These are phyloP conservation scores for Aegilops longissima DNA, from an alignment of 176 grass and related monocot genomes.

Conservation along the genomic window DNA sequence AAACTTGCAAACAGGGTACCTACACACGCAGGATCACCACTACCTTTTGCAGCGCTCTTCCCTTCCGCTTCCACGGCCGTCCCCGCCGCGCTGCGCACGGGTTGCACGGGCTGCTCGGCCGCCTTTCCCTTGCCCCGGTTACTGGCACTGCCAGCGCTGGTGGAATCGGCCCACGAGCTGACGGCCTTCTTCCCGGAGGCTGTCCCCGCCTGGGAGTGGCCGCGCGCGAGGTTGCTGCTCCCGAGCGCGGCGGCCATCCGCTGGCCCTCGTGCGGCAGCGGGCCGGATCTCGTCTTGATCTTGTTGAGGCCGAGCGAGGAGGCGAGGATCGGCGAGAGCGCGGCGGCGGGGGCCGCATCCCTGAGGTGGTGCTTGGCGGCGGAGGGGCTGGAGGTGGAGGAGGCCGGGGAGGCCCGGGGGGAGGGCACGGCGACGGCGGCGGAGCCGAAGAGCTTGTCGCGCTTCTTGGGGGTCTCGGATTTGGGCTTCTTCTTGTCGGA, in stretches of 20 bases:
- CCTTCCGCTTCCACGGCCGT: conserved; percentile 18
- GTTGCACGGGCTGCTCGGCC: conserved; percentile 21
- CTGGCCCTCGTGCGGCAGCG: conserved; percentile 90
- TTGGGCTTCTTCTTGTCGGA: conserved; percentile 92
- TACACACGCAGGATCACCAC: not conserved
- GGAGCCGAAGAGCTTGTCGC: conserved; percentile 51
- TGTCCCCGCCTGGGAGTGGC: conserved; percentile 41
- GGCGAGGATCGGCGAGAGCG: conserved; percentile 87
- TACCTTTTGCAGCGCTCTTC: conserved; percentile 50
- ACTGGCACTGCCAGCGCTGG: not conserved
- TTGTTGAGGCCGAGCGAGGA: conserved; percentile 96
- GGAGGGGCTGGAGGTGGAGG: conserved; percentile 46
- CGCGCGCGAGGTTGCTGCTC: conserved; percentile 79
- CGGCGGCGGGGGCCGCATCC: conserved; percentile 40
- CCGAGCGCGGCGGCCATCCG: conserved; percentile 72
- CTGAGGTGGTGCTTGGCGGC: conserved; percentile 36
- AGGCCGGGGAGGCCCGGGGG: conserved; percentile 31
- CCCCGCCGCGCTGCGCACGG: not conserved
- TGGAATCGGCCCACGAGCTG: conserved; percentile 48
- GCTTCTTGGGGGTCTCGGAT: conserved; percentile 64
- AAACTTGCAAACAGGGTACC: not conserved
- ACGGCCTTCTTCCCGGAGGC: conserved; percentile 37
- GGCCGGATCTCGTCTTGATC: conserved; percentile 99
- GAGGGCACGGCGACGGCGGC: conserved; percentile 20
- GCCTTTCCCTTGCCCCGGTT: conserved; percentile 41